These are phyloP conservation scores for Apiospora arundinis DNA, from an alignment of 2,329 filamentous ascomycete species.

Conservation along the genomic window DNA sequence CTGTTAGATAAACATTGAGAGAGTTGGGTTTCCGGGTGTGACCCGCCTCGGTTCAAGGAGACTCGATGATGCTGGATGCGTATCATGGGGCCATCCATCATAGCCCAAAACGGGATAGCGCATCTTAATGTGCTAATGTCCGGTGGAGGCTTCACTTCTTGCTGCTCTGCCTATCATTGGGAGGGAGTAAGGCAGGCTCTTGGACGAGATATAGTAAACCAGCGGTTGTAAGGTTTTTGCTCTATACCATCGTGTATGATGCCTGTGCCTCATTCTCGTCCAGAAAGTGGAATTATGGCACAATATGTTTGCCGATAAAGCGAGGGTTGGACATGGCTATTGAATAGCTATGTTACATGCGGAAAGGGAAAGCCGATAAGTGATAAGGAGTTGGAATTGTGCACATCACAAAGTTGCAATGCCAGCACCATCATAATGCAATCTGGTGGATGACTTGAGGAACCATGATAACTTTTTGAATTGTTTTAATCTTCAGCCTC, in stretches of 20 bases:
- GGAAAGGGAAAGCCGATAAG: neutral
- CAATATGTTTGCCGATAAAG: neutral
- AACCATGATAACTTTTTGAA: neutral
- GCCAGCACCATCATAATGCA: neutral
- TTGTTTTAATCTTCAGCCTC: neutral
- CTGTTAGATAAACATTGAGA: neutral
- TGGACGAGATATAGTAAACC: neutral
- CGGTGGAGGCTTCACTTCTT: constrained; percentile 5
- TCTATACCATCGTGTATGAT: neutral
- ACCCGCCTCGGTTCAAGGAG: constrained; percentile 4
- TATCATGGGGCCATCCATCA: neutral
- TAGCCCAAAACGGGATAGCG: constrained; percentile 4
- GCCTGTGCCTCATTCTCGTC: neutral
- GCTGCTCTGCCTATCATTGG: neutral
- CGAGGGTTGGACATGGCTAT: neutral
- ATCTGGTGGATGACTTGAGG: neutral
- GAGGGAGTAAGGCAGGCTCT: neutral
- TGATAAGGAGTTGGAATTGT: neutral
- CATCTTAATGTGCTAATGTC: neutral
- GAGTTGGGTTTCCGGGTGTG: neutral
- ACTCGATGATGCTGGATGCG: constrained; percentile 16
- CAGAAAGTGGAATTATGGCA: neutral
- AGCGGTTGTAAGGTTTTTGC: neutral
- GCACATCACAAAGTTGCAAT: neutral
- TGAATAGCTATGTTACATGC: neutral